phyloP scores from a whole-genome alignment of 2,329 filamentous ascomycete species.

The Exophiala oligosperma region DNA sequence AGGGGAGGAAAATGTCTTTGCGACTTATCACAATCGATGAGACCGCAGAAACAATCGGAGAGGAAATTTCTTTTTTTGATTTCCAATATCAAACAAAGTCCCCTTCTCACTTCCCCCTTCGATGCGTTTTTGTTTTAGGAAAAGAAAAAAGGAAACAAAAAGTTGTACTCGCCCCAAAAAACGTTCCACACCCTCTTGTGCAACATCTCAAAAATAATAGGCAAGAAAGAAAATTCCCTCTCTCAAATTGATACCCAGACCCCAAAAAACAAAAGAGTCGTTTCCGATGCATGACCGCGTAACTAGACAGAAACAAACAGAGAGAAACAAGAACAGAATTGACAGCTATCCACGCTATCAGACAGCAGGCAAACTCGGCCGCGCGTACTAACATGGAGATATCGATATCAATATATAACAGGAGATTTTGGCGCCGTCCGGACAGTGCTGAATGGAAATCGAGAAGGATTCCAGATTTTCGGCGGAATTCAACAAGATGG shows the following conservation, averaged over 20 bases:
- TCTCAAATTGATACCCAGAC: not conserved
- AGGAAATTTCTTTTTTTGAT: not conserved
- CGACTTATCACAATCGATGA: too few species aligned
- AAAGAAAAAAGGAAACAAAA: too few species aligned
- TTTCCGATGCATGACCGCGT: slow-evolving; percentile 30
- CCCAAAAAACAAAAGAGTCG: slow-evolving; percentile 19
- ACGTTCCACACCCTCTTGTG: not conserved
- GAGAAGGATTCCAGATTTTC: slow-evolving; percentile 13
- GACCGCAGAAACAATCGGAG: not conserved
- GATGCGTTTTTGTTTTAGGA: not conserved
- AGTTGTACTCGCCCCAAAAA: not conserved
- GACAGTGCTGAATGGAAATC: slow-evolving; percentile 27
- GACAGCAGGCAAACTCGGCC: slow-evolving; percentile 17
- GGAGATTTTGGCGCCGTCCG: slow-evolving; percentile 22
- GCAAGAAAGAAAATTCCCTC: not conserved
- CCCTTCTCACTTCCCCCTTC: not conserved
- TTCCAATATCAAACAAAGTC: not conserved
- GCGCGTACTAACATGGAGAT: slow-evolving; percentile 22
- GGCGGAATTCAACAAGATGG: slow-evolving; percentile 4
- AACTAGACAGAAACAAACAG: slow-evolving; percentile 23
- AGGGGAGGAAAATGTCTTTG: not conserved
- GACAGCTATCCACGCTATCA: slow-evolving; percentile 27
- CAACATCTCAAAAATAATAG: not conserved
- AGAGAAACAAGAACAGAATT: slow-evolving; percentile 18
- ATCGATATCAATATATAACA: slow-evolving; percentile 20